Base-by-base conservation (phyloP, 805 yeast genomes). In the Soucietia sequanensis region DNA sequence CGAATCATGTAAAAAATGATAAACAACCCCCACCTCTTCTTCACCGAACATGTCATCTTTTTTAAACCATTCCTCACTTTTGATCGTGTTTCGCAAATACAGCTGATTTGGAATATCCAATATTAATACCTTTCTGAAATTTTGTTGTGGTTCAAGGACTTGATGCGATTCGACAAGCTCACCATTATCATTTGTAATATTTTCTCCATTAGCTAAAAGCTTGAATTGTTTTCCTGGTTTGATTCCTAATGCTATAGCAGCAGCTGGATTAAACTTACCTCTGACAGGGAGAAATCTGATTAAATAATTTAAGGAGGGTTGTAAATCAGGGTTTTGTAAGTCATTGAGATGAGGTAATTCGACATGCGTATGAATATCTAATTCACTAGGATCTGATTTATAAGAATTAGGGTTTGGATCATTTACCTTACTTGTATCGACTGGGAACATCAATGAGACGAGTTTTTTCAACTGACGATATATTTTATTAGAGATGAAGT, bases 1-100 rank as follows among this genome's bases (percentile, higher is more conserved):
- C 2, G 70, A 75, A 5, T 70, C 75, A n/a, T 84, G 93, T 18
- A 93, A 60, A 38, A 87, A 76, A 58, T 87, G 95, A 54, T 86
- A 89, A 1, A 89, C 83, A 1, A 75, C 55, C 1, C 78, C 74
- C 14, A 72, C 61, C 2, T 67, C 61, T 28, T 65, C 68, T 5
- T 60, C 48, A 4, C 58, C 58, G 13, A 47, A 42, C 4, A 59
- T 61, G 5, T 57, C 50, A 33, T 41, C 51, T 40, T 55, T 13
- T 42, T 44, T 11, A 78, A 54, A 52, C 68, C 70, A 64, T 19
- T 46, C 41, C 1, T 42, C 38, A 23, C 48, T 46, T 7, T 31
- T 32, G 8, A 65, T 28, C 10, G 70, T 56, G 35, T 55, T 58
- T 1, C 47, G 31, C 26, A 62, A 47, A 48, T 81, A 84, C 0